Percentiles rank a stretch among this genome's conserved stretches.
Conservation (phyloP, 495 filamentous ascomycete species). For the Daldinia childiae region DNA sequence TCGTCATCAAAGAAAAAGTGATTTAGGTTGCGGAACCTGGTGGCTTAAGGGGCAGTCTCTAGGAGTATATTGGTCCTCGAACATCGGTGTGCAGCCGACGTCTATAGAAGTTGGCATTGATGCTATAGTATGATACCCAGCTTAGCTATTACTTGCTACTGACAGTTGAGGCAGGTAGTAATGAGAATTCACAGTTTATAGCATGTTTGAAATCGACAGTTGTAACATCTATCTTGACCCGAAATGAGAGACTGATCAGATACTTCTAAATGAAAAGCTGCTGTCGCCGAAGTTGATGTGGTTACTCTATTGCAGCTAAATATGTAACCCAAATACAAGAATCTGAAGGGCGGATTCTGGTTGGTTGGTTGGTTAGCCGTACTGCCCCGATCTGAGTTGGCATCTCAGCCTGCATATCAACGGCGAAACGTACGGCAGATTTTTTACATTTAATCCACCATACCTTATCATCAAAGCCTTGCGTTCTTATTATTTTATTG, state of each 20-base stretch:
- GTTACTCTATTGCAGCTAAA: neutral
- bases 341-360: neutral
- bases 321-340: neutral
- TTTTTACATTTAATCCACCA: neutral
- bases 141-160: slow-evolving; percentile 9
- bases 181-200: neutral
- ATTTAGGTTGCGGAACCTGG: neutral
- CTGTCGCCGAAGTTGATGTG: neutral
- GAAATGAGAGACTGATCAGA: neutral
- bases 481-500: neutral
- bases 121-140: slow-evolving; percentile 20
- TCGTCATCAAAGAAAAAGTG: neutral
- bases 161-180: neutral
- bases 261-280: neutral
- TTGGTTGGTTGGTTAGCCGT: neutral
- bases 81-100: neutral
- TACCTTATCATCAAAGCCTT: neutral
- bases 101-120: neutral
- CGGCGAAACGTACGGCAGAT: neutral
- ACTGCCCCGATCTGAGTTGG: neutral
- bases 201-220: neutral
- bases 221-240: neutral
- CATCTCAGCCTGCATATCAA: neutral
- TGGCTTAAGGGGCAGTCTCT: neutral
- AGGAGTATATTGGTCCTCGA: neutral